These are phyloP conservation scores for Pueraria montana DNA, from an alignment of 306 rosid species.

Conservation along the genomic window DNA sequence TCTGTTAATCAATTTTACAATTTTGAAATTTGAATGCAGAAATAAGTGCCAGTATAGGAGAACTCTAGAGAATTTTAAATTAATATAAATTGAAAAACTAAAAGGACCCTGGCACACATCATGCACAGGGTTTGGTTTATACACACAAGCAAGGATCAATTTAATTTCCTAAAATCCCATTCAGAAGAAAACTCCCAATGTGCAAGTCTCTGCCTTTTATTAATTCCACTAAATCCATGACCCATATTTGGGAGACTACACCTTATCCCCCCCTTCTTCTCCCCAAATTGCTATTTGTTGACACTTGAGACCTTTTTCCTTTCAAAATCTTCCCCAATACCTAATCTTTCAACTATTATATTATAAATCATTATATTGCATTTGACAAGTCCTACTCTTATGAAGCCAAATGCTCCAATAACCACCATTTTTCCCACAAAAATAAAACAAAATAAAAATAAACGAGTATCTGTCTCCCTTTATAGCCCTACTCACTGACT, in stretches of 20 bases:
- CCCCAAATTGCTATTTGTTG: slow-evolving; percentile 5
- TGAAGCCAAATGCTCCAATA: neutral
- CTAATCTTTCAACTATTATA: slow-evolving; percentile 29
- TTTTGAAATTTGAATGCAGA: slow-evolving; percentile 36
- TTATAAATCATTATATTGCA: neutral
- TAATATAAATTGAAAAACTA: neutral
- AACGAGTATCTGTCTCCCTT: no score
- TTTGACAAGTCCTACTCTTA: slow-evolving; percentile 6
- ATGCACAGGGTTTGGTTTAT: neutral
- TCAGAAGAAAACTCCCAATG: neutral
- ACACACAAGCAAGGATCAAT: slow-evolving; percentile 19
- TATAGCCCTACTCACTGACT: no score
- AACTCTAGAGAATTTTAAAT: neutral
- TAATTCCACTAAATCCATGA: neutral
- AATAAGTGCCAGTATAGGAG: slow-evolving; percentile 7
- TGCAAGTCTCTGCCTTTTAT: slow-evolving; percentile 14
- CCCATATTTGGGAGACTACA: slow-evolving; percentile 14
- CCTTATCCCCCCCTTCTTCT: neutral
- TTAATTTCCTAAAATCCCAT: slow-evolving; percentile 32
- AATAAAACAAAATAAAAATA: neutral
- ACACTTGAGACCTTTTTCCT: slow-evolving; percentile 9
- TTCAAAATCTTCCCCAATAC: slow-evolving; percentile 13
- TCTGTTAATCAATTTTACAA: slow-evolving; percentile 16
- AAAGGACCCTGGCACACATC: neutral
- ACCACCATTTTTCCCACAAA: neutral